These are phyloP conservation scores for Opeltia flavorubescens DNA, from an alignment of 495 filamentous ascomycete genomes.

Conservation along the genomic window DNA sequence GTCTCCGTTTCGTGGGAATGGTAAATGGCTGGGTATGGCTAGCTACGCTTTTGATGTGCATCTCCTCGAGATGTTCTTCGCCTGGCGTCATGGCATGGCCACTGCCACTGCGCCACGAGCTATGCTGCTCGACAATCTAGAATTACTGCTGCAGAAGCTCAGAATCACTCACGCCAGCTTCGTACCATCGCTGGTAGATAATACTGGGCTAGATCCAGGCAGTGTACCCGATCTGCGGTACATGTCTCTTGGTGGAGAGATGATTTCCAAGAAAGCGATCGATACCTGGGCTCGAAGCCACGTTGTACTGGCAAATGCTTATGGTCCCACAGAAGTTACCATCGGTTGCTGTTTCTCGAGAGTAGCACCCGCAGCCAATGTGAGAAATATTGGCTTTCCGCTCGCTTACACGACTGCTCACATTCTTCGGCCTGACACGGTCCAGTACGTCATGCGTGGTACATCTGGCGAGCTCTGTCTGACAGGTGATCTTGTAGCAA, in stretches of 20 bases:
- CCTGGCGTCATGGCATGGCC: slow-evolving; percentile 27
- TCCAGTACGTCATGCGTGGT: slow-evolving; percentile 59
- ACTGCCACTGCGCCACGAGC: slow-evolving; percentile 20
- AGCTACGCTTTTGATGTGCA: slow-evolving; percentile 26
- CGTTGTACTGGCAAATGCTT: slow-evolving; percentile 33
- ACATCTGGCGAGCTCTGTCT: slow-evolving; percentile 78
- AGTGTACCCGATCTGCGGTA: slow-evolving; percentile 22
- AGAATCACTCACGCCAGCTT: slow-evolving; percentile 59
- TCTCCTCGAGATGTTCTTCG: slow-evolving; percentile 24
- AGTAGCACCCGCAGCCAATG: slow-evolving; percentile 53
- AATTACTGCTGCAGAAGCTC: slow-evolving; percentile 45
- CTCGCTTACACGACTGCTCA: slow-evolving; percentile 73
- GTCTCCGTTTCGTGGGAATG: slow-evolving; percentile 17
- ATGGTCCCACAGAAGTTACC: slow-evolving; percentile 80
- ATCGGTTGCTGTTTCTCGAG: slow-evolving; percentile 74
- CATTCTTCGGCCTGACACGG: slow-evolving; percentile 55
- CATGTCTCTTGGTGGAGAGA: slow-evolving; percentile 32
- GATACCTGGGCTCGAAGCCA: slow-evolving; percentile 28
- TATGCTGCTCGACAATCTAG: slow-evolving; percentile 23
- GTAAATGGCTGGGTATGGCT: slow-evolving; percentile 23
- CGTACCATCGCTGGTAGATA: slow-evolving; percentile 23
- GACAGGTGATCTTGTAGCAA: slow-evolving; percentile 71
- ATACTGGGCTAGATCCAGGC: slow-evolving; percentile 17
- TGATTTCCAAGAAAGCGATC: slow-evolving; percentile 29
- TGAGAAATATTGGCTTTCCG: slow-evolving; percentile 74